Base-by-base conservation (phyloP, 176 grass and related monocot species). In the Thalia dealbata region DNA sequence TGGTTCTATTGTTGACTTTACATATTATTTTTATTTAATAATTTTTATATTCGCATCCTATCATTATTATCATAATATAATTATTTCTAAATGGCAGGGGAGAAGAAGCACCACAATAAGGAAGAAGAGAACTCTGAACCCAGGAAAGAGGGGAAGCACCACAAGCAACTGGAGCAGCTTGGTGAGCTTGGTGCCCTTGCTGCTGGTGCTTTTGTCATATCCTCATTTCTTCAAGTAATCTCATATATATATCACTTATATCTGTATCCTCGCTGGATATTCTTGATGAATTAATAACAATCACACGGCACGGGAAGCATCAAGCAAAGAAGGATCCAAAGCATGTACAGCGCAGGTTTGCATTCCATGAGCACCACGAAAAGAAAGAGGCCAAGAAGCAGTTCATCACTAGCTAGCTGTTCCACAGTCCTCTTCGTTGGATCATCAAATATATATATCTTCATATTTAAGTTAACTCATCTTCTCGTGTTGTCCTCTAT, bases 101-200 rank as follows among this genome's bases (percentile, higher is more conserved):
- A 83, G 80, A 81, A 91, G 82, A 67, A 91, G 28, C 88, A 91
- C 90, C 86, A 87, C 78, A 73, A 88, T 63, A 74, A 82, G 69
- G 83, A 86, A 55, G 43, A 92, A 30, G 90, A 86, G 18, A 50
- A 14, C 22, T 41, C 69, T 14, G 69, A 72, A 44, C n/a, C n/a
- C 52, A 32, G 18, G 71, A 56, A 74, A 27, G 72, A 77, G 70
- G 90, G 80, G 79, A 93, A 89, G 79, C 81, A 89, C 26, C 84
- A 93, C 83, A 93, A 92, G 76, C 90, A 87, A 73, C 38, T 75
- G 79, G 90, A 89, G 76, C 81, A 87, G 26, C 76, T 89, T 41
- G 76, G 83, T 24, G 73, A 61, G 69, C 72, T 92, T 27, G 79
- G 84, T n/a, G 29, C 81, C 48, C 4, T 92, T 7, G 84, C 90